Percentiles rank a stretch among this genome's conserved stretches.
Evolutionary conservation across 1,139 yeast genomes (phyloP).

Genomic region (Yamadazyma spencermartinsiae): DNA sequence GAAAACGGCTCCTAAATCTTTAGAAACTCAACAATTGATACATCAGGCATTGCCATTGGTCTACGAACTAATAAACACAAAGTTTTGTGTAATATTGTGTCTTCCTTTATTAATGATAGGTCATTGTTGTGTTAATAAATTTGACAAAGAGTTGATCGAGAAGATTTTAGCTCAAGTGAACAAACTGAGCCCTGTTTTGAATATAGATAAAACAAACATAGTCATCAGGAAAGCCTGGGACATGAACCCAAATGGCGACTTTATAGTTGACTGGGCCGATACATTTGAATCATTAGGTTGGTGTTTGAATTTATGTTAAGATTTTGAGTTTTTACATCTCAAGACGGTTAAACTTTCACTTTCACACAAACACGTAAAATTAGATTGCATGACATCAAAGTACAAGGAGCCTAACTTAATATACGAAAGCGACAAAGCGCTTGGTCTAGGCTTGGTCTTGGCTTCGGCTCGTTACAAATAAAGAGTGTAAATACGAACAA

Average conservation of each 20-base stretch:
- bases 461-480: too few relatives aligned
- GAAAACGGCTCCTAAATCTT: constrained; percentile 9
- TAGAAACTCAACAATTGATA: constrained; percentile 10
- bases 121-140: constrained; percentile 22
- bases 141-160: constrained; percentile 18
- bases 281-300: constrained; percentile 28
- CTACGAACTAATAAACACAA: constrained; percentile 9
- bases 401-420: too few relatives aligned
- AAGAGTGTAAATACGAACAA: too few relatives aligned
- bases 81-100: constrained; percentile 12
- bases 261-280: constrained; percentile 28
- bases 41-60: constrained; percentile 8
- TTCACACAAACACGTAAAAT: too few relatives aligned
- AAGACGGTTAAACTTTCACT: too few relatives aligned
- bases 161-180: constrained; percentile 12
- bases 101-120: constrained; percentile 27
- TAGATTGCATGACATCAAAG: too few relatives aligned
- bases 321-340: neutral
- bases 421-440: too few relatives aligned
- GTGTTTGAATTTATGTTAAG: constrained; percentile 22
- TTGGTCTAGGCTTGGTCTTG: too few relatives aligned
- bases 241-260: constrained; percentile 22
- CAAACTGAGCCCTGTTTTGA: constrained; percentile 22
- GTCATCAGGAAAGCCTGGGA: constrained; percentile 27
- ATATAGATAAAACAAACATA: constrained; percentile 18